Conservation (phyloP, 2,329 filamentous ascomycete genomes). For the Parastagonospora nodorum region DNA sequence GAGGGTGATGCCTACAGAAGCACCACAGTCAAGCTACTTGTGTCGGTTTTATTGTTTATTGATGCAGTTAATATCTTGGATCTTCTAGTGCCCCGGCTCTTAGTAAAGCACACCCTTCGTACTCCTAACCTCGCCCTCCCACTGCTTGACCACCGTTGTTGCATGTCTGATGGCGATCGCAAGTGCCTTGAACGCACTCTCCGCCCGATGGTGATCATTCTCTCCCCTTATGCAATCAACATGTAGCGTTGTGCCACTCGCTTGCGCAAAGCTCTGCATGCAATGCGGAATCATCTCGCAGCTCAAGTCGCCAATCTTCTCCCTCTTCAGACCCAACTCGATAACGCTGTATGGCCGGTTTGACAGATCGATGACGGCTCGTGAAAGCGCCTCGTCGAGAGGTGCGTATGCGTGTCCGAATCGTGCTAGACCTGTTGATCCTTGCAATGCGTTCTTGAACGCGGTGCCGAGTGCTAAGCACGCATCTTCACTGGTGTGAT, state of each 20-base stretch:
- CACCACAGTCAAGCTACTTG: too few species aligned
- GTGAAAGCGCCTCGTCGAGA: conserved; percentile 91
- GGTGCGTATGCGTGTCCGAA: conserved; percentile 93
- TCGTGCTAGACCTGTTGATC: conserved; percentile 79
- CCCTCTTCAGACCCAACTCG: conserved; percentile 81
- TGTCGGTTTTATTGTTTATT: too few species aligned
- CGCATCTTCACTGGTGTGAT: conserved; percentile 96
- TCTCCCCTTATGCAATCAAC: conserved; percentile 88
- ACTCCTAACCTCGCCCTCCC: conserved; percentile 91
- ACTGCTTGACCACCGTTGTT: conserved; percentile 73
- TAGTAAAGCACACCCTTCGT: conserved; percentile 85
- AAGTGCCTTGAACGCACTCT: conserved; percentile 96
- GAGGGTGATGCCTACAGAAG: too few species aligned
- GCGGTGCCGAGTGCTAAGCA: conserved; percentile 88
- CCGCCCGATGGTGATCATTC: conserved; percentile 95
- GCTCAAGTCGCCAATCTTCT: conserved; percentile 92
- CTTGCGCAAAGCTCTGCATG: conserved; percentile 90
- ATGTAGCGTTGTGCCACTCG: conserved; percentile 88
- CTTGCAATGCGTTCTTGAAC: conserved; percentile 79
- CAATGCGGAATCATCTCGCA: conserved; percentile 96
- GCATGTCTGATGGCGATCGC: conserved; percentile 84
- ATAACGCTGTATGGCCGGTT: conserved; percentile 87
- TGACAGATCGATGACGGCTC: conserved; percentile 92
- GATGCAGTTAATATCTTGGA: too few species aligned
- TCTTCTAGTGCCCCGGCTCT: background rate